phyloP scores from a whole-genome alignment of 192 early-diverging fungal genomes.

The Coemansia sp. region DNA sequence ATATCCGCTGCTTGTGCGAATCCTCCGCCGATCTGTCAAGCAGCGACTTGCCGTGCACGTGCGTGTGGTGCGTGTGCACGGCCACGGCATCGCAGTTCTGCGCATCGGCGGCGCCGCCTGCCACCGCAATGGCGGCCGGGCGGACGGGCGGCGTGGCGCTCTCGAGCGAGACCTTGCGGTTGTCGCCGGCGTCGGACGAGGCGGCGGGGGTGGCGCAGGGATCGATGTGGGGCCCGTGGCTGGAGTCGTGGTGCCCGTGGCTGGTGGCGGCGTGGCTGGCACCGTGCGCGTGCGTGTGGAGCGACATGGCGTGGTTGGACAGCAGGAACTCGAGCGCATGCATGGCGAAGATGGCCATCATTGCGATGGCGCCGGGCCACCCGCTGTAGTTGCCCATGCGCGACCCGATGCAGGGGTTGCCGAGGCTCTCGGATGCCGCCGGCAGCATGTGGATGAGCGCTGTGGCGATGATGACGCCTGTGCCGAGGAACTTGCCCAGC shows the following conservation, averaged over 20 bases:
- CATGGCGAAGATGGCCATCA: constrained; percentile 65
- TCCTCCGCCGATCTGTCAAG: constrained; percentile 6
- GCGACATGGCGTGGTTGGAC: constrained; percentile 47
- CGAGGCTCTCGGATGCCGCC: constrained; percentile 54
- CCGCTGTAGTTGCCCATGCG: constrained; percentile 55
- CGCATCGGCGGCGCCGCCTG: background rate
- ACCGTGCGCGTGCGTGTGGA: constrained; percentile 31
- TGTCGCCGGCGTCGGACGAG: background rate
- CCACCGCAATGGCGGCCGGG: background rate
- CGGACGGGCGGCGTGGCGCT: background rate
- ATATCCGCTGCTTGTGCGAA: constrained; percentile 35
- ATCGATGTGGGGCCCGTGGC: background rate
- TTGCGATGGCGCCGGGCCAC: constrained; percentile 61
- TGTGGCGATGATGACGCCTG: constrained; percentile 76
- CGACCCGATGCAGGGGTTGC: constrained; percentile 56
- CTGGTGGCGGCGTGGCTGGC: constrained; percentile 4
- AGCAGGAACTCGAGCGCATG: constrained; percentile 66
- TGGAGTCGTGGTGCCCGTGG: background rate
- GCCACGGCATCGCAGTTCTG: constrained; percentile 46
- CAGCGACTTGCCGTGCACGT: constrained; percentile 48
- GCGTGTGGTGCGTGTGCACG: constrained; percentile 52
- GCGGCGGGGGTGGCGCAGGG: constrained; percentile 6
- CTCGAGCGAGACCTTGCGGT: background rate
- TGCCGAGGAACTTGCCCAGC: constrained; percentile 61
- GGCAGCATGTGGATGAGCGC: constrained; percentile 80